Evolutionary conservation across 345 rosid species (phyloP), one percentile per base, ranked within the genome.

Genomic region (Murraya koenigii): DNA sequence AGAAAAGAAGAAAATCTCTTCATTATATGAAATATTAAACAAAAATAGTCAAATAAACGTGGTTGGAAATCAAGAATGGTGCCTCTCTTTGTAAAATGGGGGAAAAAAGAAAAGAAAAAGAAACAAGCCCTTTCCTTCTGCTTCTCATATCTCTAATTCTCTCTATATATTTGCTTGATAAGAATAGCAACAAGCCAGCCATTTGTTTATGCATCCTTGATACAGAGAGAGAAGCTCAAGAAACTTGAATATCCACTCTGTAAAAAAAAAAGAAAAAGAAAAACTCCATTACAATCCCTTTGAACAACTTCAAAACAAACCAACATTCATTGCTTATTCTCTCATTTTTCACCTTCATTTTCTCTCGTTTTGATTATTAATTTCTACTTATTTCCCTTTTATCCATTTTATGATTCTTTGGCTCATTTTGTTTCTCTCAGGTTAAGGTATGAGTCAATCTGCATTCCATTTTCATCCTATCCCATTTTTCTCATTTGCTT

Each of bases 281-380:
- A 59, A 60, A 2, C 9, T 38, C 19, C 32, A 66, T 38, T 66
- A 6, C 4, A 36, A 66, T 1, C 47, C 69, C 55, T 49, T 49
- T 49, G 9, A 23, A 36, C 23, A 65, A 66, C 11, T 20, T 35
- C 22, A 20, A 14, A 62, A 62, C 22, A 30, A 58, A n/a, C 70
- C 23, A 62, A 41, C 82, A 81, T 88, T 86, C 1, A 74, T 55
- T 85, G 84, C 81, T 81, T 77, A 72, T 82, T 85, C 87, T 78
- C 84, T 76, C 87, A 56, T 84, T 88, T 11, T 35, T 33, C 32
- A 38, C 72, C 23, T 11, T 63, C 70, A n/a, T 9, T 38, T 28
- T 55, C 25, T 68, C 52, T 82, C 66, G 72, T 49, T 49, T 19
- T 33, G 71, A 26, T 72, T 55, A 38, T 58, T 15, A 35, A 60